Conservation (phyloP, 2,329 filamentous ascomycete species). For the Gaeumannomyces tritici region DNA sequence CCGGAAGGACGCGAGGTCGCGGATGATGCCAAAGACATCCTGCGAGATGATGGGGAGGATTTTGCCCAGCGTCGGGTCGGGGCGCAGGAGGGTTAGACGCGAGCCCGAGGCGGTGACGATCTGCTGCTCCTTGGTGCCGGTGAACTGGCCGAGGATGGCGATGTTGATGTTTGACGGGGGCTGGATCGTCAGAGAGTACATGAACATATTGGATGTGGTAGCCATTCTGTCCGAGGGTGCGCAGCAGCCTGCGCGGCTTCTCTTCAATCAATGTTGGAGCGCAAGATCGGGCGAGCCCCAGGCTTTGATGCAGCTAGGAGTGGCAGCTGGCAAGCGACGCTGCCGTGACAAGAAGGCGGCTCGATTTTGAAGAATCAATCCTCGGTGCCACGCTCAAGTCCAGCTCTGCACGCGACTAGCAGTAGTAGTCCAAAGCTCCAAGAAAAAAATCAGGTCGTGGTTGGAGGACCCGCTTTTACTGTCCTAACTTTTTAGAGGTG, state of each 20-base stretch:
- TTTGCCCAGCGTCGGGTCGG: slow-evolving; percentile 77
- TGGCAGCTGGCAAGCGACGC: slow-evolving; percentile 2
- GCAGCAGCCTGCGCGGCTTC: slow-evolving; percentile 40
- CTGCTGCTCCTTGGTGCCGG: slow-evolving; percentile 93
- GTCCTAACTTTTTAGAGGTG: background rate
- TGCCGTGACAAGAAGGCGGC: background rate
- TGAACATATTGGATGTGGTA: slow-evolving; percentile 96
- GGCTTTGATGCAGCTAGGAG: slow-evolving; percentile 6
- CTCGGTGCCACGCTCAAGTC: background rate
- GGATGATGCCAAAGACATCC: slow-evolving; percentile 92
- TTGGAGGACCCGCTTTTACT: background rate
- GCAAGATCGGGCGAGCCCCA: slow-evolving; percentile 4
- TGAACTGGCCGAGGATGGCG: slow-evolving; percentile 89
- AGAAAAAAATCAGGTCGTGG: slow-evolving; percentile 1
- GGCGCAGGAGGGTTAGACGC: slow-evolving; percentile 76
- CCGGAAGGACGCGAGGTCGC: slow-evolving; percentile 78
- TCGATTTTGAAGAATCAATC: slow-evolving; percentile 8
- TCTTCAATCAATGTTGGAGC: background rate
- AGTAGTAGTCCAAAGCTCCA: background rate
- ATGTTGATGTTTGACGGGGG: slow-evolving; percentile 82
- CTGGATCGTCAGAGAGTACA: slow-evolving; percentile 95
- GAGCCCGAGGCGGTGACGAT: slow-evolving; percentile 92
- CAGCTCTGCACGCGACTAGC: background rate
- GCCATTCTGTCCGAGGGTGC: slow-evolving; percentile 59
- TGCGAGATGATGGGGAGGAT: slow-evolving; percentile 80